These are phyloP conservation scores for Rhodosporidiobolus sp. DNA, from an alignment of 768 basidiomycete species.

Conservation along the genomic window DNA sequence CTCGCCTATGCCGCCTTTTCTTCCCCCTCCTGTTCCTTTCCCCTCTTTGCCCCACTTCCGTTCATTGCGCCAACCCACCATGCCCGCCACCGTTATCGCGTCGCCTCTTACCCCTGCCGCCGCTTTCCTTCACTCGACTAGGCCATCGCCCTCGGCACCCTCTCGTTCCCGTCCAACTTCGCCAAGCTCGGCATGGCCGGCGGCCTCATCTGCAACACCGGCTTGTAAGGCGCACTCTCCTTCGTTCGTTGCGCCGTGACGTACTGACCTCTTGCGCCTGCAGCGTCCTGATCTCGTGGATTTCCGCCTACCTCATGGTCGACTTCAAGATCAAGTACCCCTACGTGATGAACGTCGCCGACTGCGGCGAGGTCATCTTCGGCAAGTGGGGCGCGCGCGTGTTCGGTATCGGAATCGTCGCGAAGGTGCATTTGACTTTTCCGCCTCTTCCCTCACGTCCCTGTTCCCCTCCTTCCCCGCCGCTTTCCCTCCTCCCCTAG, in stretches of 20 bases:
- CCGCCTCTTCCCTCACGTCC: too few relatives aligned
- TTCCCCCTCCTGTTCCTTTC: too few relatives aligned
- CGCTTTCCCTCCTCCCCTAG: neutral
- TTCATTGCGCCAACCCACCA: too few relatives aligned
- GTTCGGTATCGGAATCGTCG: neutral
- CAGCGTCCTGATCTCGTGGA: neutral
- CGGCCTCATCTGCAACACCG: slow-evolving; percentile 1
- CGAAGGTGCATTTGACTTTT: neutral
- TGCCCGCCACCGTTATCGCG: neutral
- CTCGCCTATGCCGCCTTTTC: too few relatives aligned
- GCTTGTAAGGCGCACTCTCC: neutral
- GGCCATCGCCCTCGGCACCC: slow-evolving; percentile 24
- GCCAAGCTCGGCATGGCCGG: neutral
- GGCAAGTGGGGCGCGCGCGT: neutral
- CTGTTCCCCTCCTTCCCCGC: neutral
- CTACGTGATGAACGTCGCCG: slow-evolving; percentile 17
- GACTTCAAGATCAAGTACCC: slow-evolving; percentile 15
- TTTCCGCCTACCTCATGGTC: neutral
- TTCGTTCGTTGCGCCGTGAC: neutral
- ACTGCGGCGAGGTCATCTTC: slow-evolving; percentile 11
- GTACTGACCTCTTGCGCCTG: neutral
- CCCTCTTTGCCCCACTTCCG: too few relatives aligned
- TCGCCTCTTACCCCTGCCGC: too few relatives aligned
- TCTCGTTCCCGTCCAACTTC: slow-evolving; percentile 9
- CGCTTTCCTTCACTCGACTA: too few relatives aligned